Percentiles rank a stretch among this genome's conserved stretches.
Evolutionary conservation across 108 stramenopile genomes (phyloP).

Genomic region (Pseudonitzschia pungens): DNA sequence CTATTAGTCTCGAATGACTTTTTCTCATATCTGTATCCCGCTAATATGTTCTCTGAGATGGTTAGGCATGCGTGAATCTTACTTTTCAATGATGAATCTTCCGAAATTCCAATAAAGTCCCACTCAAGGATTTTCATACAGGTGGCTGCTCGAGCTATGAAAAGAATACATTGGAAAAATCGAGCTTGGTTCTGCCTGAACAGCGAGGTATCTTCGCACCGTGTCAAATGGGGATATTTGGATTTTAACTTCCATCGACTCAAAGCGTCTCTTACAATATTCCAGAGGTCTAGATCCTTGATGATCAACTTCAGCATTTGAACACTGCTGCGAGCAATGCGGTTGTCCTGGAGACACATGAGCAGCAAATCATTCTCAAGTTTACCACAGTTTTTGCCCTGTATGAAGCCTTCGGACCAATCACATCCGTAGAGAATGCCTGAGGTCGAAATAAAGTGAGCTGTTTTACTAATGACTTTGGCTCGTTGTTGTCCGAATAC

Average conservation of each 20-base stretch:
- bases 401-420: constrained; percentile 28
- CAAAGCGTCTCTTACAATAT: constrained; percentile 11
- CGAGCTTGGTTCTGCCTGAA: neutral
- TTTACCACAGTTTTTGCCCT: constrained; percentile 12
- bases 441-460: neutral
- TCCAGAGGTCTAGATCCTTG: constrained; percentile 20
- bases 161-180: constrained; percentile 27
- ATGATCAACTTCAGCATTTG: constrained; percentile 12
- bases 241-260: constrained; percentile 15
- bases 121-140: neutral
- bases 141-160: constrained; percentile 16
- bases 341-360: constrained; percentile 27
- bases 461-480: neutral
- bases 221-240: constrained; percentile 13
- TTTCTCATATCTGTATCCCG: neutral
- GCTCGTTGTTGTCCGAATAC: constrained; percentile 24
- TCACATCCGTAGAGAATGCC: constrained; percentile 26
- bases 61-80: constrained; percentile 3
- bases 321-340: constrained; percentile 14
- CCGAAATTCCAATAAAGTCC: constrained; percentile 2
- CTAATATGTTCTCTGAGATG: neutral
- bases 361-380: constrained; percentile 22
- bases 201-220: neutral
- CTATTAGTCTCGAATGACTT: too few relatives aligned
- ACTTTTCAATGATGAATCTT: neutral